Base-by-base conservation (phyloP, 192 early-diverging fungal genomes). In the Podila minutissima region DNA sequence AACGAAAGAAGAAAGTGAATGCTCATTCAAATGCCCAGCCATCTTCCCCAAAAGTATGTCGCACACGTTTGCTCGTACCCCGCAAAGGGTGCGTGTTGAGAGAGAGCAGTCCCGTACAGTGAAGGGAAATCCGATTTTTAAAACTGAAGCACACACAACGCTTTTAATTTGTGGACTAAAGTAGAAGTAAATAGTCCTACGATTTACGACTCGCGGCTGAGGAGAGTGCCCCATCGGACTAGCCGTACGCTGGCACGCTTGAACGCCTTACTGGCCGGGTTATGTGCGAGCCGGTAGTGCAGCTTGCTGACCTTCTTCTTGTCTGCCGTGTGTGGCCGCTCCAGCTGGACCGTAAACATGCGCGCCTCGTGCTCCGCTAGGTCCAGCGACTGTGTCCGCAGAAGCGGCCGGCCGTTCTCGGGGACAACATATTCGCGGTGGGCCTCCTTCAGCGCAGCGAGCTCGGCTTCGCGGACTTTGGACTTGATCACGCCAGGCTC, bases 161-260 rank as follows among this genome's bases (percentile, higher is more conserved):
- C 15, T 46, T 46, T 41, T 41, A 41, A 4, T 46, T 2, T 46
- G 13, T 46, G 41, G 12, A 46, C 0, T n/a, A n/a, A n/a, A 3
- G 13, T 46, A 4, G 41, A 15, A 12, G 11, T 46, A n/a, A n/a
- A n/a, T n/a, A n/a, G 9, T 46, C 41, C 41, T 46, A 46, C 15
- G 12, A 46, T 65, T 66, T 67, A 78, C 59, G 64, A 62, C 32
- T 78, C 75, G 2, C 64, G 64, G 33, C 46, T 62, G 32, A 78
- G 46, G 13, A 78, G 33, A 2, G 64, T 41, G 22, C 75, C 69
- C 75, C 68, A 78, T n/a, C 64, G 68, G 10, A 63, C 64, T 24
- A 78, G 22, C 22, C 75, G 75, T 12, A 55, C 35, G 32, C 75
- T 71, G 7, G 75, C 75, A 0, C 75, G 68, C 62, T 78, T 78